Base-by-base conservation (phyloP, 2,329 filamentous ascomycete genomes). In the Volutella citrinella region DNA sequence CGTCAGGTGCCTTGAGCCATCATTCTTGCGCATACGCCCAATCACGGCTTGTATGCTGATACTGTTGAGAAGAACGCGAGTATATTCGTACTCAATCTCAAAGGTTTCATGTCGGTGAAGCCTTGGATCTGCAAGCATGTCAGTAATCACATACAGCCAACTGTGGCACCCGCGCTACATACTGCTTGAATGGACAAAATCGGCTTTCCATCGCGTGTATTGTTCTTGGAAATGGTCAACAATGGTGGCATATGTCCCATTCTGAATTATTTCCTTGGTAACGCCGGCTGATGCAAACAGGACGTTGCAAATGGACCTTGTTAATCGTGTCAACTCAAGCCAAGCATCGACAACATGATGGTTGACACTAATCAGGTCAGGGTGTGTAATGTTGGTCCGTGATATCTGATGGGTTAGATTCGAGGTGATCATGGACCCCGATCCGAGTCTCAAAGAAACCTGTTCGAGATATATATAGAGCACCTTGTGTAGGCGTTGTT, bases 31-130 rank as follows among this genome's bases (percentile, higher is more conserved):
- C 18, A 32, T 49, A 44, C 33, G 51, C 41, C 77, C 73, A 4
- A 76, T 71, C 4, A 77, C 68, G 4, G 74, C 74, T 51, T 78
- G 74, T 55, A 78, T 71, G 4, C 72, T 72, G 6, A 77, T 62
- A 0, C 64, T 66, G 28, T 69, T 69, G 23, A 62, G 63, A 33
- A 65, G 68, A 12, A 65, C 61, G 3, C 63, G 50, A 3, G 65
- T 56, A 29, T 66, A 66, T 19, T 67, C 60, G 28, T 65, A 77
- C 38, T 78, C 74, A 12, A 78, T 74, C 11, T 67, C 67, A 1
- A 78, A 57, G 40, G 36, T 32, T 14, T 42, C 29, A 70, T 68
- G 31, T 19, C 28, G 14, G 7, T 32, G 26, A 12, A 19, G 7
- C 3, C 30, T 32, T 3, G 38, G 18, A 7, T 11, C 28, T 37